Evolutionary conservation across 352 stramenopile genomes (phyloP).

Genomic region (Phytophthora boehmeriae): DNA sequence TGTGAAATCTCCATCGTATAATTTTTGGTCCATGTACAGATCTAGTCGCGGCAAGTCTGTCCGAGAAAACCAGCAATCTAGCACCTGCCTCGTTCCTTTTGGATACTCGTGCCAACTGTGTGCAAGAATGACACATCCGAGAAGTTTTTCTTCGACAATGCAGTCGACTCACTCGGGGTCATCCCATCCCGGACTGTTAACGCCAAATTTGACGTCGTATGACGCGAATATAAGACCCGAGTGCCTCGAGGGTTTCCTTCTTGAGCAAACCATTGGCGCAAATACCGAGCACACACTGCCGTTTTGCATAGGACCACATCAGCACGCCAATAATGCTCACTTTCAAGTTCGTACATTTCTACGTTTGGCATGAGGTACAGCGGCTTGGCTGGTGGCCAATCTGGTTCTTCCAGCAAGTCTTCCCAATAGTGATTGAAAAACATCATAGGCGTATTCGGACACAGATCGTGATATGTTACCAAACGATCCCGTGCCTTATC

Average conservation of each 20-base stretch:
- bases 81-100: constrained; percentile 39
- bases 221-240: constrained; percentile 52
- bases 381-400: constrained; percentile 34
- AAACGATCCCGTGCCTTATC: constrained; percentile 17
- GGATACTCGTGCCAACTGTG: constrained; percentile 32
- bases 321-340: constrained; percentile 37
- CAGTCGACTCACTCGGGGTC: neutral
- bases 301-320: constrained; percentile 53
- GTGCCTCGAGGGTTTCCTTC: constrained; percentile 51
- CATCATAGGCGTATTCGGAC: constrained; percentile 38
- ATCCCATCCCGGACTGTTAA: constrained; percentile 26
- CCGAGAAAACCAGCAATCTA: constrained; percentile 48
- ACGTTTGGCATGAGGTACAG: constrained; percentile 50
- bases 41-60: constrained; percentile 44
- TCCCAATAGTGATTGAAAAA: constrained; percentile 58
- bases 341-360: constrained; percentile 52
- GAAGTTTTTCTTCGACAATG: constrained; percentile 26
- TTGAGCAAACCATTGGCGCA: constrained; percentile 47
- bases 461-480: constrained; percentile 51
- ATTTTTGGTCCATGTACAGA: constrained; percentile 42
- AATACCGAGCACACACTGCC: constrained; percentile 29
- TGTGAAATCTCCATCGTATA: constrained; percentile 36
- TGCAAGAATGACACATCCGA: constrained; percentile 40
- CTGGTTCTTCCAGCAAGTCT: constrained; percentile 6
- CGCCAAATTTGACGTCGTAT: constrained; percentile 48